phyloP scores from a whole-genome alignment of 1,284 basidiomycete species.

The Cutaneotrichosporon mucoides region DNA sequence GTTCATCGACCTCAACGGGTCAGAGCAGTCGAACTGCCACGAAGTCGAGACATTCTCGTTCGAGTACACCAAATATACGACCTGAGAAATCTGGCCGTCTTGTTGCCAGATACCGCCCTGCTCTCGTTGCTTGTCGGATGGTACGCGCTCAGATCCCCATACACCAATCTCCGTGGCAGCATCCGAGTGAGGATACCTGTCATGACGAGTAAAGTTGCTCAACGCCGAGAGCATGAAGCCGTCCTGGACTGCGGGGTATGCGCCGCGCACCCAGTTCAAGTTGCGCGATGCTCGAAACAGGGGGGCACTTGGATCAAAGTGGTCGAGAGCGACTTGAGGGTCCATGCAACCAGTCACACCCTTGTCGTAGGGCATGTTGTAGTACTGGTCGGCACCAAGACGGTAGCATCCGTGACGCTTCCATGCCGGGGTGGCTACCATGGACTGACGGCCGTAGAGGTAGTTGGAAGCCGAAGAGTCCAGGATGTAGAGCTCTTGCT shows the following conservation, averaged over 20 bases:
- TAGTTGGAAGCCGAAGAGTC: conserved; percentile 82
- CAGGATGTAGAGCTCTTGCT: conserved; percentile 75
- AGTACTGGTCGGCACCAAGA: conserved; percentile 83
- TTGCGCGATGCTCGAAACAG: conserved; percentile 68
- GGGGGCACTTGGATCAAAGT: conserved; percentile 84
- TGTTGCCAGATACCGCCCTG: conserved; percentile 41
- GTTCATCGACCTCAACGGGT: conserved; percentile 60
- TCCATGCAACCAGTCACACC: conserved; percentile 74
- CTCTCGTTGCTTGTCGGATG: conserved; percentile 53
- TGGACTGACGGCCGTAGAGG: conserved; percentile 79
- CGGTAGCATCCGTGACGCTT: conserved; percentile 85
- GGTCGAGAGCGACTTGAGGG: conserved; percentile 82
- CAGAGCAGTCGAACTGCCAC: conserved; percentile 61
- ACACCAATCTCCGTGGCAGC: conserved; percentile 78
- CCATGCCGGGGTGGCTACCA: conserved; percentile 79
- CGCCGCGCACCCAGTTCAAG: conserved; percentile 63
- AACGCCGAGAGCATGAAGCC: conserved; percentile 72
- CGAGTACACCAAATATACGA: conserved; percentile 75
- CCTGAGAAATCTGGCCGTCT: conserved; percentile 54
- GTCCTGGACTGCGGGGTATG: conserved; percentile 72
- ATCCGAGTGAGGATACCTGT: conserved; percentile 77
- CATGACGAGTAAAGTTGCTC: conserved; percentile 74
- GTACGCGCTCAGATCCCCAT: conserved; percentile 71
- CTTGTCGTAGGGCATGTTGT: conserved; percentile 77
- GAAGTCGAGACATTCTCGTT: conserved; percentile 72